These are phyloP conservation scores for Ambrosia artemisiifolia DNA, from an alignment of 129 eudicot species.

Conservation along the genomic window DNA sequence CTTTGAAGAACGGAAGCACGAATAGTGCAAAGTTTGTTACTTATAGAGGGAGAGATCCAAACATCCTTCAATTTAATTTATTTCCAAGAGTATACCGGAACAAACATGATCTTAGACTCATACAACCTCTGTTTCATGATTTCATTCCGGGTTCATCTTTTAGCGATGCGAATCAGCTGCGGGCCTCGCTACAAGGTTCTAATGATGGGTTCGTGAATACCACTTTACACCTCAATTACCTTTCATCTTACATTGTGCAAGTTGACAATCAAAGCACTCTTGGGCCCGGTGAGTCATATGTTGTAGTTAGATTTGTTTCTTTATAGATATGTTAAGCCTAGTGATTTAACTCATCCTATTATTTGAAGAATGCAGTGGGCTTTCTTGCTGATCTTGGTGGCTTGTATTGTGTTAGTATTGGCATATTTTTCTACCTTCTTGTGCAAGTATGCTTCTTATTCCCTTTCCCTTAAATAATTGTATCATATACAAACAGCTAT, in stretches of 20 bases:
- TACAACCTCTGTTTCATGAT: constrained; percentile 91
- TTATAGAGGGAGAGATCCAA: constrained; percentile 70
- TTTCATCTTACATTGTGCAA: constrained; percentile 77
- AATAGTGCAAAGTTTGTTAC: constrained; percentile 55
- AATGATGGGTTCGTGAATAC: constrained; percentile 69
- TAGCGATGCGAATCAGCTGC: constrained; percentile 59
- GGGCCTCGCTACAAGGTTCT: constrained; percentile 58
- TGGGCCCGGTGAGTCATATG: constrained; percentile 85
- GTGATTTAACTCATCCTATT: constrained; percentile 32
- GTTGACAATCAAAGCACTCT: constrained; percentile 60
- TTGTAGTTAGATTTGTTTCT: constrained; percentile 1
- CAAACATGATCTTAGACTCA: constrained; percentile 68
- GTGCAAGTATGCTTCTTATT: constrained; percentile 67
- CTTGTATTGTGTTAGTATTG: constrained; percentile 78
- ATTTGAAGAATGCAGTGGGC: constrained; percentile 72
- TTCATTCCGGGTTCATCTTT: constrained; percentile 83
- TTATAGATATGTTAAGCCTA: background rate
- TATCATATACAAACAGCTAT: background rate
- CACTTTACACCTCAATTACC: constrained; percentile 62
- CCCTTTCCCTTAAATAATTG: background rate
- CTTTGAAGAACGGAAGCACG: constrained; percentile 57
- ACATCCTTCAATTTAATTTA: constrained; percentile 75
- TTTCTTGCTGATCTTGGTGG: constrained; percentile 97
- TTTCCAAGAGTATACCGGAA: constrained; percentile 77
- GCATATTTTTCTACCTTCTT: constrained; percentile 79